Evolutionary conservation across 495 filamentous ascomycete genomes (phyloP).

Genomic region (Tuber brumale): DNA sequence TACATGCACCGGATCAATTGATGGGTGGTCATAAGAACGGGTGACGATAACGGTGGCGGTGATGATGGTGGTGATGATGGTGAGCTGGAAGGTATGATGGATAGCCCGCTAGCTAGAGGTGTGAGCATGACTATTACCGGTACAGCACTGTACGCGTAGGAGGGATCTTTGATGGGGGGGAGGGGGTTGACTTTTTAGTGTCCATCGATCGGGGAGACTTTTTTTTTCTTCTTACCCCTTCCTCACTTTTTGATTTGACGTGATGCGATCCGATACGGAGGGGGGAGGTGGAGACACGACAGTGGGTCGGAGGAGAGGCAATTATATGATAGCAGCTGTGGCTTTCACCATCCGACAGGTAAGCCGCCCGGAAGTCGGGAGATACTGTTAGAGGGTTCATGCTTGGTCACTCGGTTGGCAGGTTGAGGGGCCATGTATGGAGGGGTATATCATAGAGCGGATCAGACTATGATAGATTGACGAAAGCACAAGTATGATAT

Average conservation of each 20-base stretch:
- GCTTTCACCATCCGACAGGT: not conserved
- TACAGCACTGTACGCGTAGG: not conserved
- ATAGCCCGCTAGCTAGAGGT: not conserved
- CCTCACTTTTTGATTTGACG: not conserved
- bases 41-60: not conserved
- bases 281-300: not conserved
- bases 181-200: not conserved
- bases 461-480: not conserved
- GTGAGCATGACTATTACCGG: not conserved
- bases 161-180: not conserved
- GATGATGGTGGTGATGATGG: not conserved
- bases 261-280: not conserved
- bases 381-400: not conserved
- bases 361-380: not conserved
- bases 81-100: not conserved
- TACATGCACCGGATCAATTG: not conserved
- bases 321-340: conserved; percentile 1
- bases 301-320: not conserved
- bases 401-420: not conserved
- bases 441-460: not conserved
- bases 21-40: not conserved
- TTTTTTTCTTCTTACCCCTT: not conserved
- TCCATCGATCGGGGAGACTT: not conserved
- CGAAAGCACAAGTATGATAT: not conserved
- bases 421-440: not conserved